Conservation (phyloP, 129 eudicot species). For the sunflower (Helianthus annuus) region DNA sequence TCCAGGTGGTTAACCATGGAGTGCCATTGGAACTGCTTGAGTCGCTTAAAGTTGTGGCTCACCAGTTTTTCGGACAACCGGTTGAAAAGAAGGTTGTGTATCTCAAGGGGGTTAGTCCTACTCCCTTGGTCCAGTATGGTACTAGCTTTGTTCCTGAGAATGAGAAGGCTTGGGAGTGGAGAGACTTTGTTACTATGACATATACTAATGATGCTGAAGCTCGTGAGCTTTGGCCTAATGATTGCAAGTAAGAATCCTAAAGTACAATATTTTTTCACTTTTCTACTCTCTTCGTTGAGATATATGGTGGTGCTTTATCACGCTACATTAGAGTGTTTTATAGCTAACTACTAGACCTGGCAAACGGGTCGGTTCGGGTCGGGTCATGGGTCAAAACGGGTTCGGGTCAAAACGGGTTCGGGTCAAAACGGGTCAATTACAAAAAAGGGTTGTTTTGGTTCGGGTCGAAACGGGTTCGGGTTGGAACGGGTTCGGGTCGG, state of each 20-base stretch:
- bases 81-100: slow-evolving; percentile 42
- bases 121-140: slow-evolving; percentile 38
- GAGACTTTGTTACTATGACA: slow-evolving; percentile 40
- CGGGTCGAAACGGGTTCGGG: too few species aligned
- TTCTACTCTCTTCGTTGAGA: too few species aligned
- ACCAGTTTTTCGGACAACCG: slow-evolving; percentile 38
- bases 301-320: too few species aligned
- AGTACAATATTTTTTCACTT: too few species aligned
- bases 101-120: slow-evolving; percentile 43
- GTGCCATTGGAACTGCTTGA: slow-evolving; percentile 20
- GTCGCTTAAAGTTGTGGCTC: slow-evolving; percentile 39
- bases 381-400: too few species aligned
- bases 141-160: slow-evolving; percentile 49
- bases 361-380: too few species aligned
- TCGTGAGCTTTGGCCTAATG: slow-evolving; percentile 40
- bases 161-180: slow-evolving; percentile 47
- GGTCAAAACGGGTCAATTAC: too few species aligned
- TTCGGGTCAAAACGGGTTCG: too few species aligned
- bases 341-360: too few species aligned
- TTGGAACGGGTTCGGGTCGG: too few species aligned
- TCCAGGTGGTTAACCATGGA: slow-evolving; percentile 55
- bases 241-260: not conserved
- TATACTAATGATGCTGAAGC: slow-evolving; percentile 46
- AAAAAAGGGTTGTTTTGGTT: too few species aligned
- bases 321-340: too few species aligned